Conservation (phyloP, 208 protist genomes). For the Leishmania lainsoni region DNA sequence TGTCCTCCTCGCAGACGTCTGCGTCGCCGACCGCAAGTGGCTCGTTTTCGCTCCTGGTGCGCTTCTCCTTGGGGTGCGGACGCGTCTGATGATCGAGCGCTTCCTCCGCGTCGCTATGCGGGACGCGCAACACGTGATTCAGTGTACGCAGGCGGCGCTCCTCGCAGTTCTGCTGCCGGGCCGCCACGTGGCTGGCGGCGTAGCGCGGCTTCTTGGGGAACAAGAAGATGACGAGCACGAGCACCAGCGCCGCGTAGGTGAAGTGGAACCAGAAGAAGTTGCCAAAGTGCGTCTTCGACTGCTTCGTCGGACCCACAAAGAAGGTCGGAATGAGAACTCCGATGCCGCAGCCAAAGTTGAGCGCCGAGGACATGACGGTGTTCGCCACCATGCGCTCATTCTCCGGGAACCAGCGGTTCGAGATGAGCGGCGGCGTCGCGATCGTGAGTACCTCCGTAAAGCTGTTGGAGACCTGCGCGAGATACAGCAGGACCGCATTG, state of each 20-base stretch:
- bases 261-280: conserved; percentile 83
- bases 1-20: conserved; percentile 2
- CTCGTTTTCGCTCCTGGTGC: conserved; percentile 7
- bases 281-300: conserved; percentile 54
- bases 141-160: conserved; percentile 36
- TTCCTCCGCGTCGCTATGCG: conserved; percentile 18
- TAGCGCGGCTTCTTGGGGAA: conserved; percentile 54
- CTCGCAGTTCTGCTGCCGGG: conserved; percentile 43
- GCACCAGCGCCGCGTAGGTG: conserved; percentile 31
- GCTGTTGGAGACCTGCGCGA: conserved; percentile 72
- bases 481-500: conserved; percentile 51
- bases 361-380: conserved; percentile 60
- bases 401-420: conserved; percentile 79
- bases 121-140: conserved; percentile 17
- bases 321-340: conserved; percentile 72
- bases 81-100: background rate
- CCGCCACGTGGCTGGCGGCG: conserved; percentile 53
- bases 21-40: background rate
- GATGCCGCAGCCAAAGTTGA: conserved; percentile 74
- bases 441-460: conserved; percentile 78
- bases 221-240: conserved; percentile 59
- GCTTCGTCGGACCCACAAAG: conserved; percentile 60
- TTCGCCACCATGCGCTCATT: conserved; percentile 69
- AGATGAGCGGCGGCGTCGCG: conserved; percentile 76
- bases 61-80: background rate